These are phyloP conservation scores for Kluyveromyces marxianus DNA, from an alignment of 1,139 yeast genomes.

Conservation along the genomic window DNA sequence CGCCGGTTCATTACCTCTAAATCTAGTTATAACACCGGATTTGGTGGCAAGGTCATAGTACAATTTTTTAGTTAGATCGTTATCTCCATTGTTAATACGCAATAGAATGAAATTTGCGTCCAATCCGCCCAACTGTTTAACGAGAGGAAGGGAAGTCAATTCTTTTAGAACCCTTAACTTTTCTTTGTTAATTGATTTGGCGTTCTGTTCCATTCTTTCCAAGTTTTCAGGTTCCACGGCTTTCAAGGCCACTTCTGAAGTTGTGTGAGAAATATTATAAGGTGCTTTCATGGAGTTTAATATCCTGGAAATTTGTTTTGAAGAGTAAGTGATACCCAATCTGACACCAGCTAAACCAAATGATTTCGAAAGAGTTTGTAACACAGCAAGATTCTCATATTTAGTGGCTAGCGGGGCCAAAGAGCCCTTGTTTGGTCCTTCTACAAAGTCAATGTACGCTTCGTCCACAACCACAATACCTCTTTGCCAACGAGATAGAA, in stretches of 20 bases:
- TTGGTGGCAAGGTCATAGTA: constrained; percentile 65
- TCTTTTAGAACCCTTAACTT: constrained; percentile 46
- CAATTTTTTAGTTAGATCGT: constrained; percentile 57
- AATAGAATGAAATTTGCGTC: constrained; percentile 81
- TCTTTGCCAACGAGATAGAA: constrained; percentile 53
- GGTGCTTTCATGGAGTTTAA: constrained; percentile 93
- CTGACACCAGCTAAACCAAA: constrained; percentile 96
- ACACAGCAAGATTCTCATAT: constrained; percentile 75
- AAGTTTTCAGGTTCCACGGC: constrained; percentile 61
- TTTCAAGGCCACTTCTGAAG: constrained; percentile 67
- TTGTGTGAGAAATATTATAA: constrained; percentile 79
- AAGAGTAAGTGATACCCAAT: constrained; percentile 70
- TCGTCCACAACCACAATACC: constrained; percentile 88
- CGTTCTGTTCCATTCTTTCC: constrained; percentile 48
- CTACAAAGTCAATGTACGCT: constrained; percentile 78
- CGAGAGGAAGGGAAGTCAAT: constrained; percentile 47
- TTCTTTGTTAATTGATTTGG: constrained; percentile 45
- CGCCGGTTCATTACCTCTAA: constrained; percentile 82
- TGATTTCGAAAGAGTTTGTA: constrained; percentile 89
- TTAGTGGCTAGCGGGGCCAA: constrained; percentile 74
- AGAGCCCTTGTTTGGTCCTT: constrained; percentile 55
- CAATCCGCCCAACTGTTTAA: constrained; percentile 75
- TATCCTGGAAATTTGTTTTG: constrained; percentile 50
- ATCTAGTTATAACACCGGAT: constrained; percentile 77
- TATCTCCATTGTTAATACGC: constrained; percentile 55